phyloP scores from a whole-genome alignment of 306 rosid species.

The Cucumis sativus region DNA sequence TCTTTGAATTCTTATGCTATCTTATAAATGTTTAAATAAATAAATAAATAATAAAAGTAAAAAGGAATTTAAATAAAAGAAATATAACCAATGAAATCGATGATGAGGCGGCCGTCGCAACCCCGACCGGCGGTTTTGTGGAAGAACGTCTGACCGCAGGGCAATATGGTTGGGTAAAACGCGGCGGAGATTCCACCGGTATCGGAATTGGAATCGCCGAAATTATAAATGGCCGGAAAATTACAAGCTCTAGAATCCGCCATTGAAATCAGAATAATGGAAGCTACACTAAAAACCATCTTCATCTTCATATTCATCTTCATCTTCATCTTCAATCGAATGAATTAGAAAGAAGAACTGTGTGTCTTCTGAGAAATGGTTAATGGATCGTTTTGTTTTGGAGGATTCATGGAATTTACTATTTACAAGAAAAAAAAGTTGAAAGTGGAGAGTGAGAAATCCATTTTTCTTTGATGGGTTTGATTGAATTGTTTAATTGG shows the following conservation, averaged over 20 bases:
- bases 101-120: conserved; percentile 14
- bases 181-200: conserved; percentile 12
- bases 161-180: background rate
- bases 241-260: conserved; percentile 1
- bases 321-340: too few relatives aligned
- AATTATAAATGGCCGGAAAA: conserved; percentile 18
- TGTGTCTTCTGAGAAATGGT: too few relatives aligned
- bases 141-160: conserved; percentile 12
- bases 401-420: background rate
- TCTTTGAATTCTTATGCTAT: too few relatives aligned
- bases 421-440: background rate
- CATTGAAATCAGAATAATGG: background rate
- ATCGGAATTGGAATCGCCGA: conserved; percentile 23
- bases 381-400: too few relatives aligned
- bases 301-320: too few relatives aligned
- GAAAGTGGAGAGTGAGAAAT: background rate
- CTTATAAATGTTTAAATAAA: too few relatives aligned
- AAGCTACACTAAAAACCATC: background rate
- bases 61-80: background rate
- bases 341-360: too few relatives aligned
- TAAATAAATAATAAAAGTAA: background rate
- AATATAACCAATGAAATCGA: conserved; percentile 9
- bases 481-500: background rate
- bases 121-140: conserved; percentile 10
- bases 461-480: background rate